A percentile compares a stretch with the other conserved stretches of the same genome.
phyloP scores from a whole-genome alignment of 139 green algal genomes.

The Haematococcus sp. region DNA sequence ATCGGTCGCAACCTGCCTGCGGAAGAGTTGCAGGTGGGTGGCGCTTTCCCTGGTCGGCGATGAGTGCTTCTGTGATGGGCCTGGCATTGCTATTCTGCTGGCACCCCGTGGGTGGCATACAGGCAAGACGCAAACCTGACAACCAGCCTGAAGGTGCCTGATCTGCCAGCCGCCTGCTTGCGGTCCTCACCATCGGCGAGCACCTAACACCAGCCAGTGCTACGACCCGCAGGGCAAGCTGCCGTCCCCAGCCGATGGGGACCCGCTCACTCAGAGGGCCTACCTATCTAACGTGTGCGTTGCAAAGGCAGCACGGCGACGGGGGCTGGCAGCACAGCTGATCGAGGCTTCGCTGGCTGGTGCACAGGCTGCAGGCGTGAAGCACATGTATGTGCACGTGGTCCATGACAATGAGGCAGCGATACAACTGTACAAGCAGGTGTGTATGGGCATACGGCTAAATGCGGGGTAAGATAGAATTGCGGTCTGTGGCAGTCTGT shows the following conservation, averaged over 20 bases:
- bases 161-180: no score
- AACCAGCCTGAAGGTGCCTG: no score
- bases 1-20: slow-evolving; percentile 60
- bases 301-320: slow-evolving; percentile 37
- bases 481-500: no score
- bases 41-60: no score
- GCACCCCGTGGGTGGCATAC: no score
- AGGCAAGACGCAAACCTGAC: no score
- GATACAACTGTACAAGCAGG: slow-evolving; percentile 47
- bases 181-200: no score
- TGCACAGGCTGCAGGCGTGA: slow-evolving; percentile 22
- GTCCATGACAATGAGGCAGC: slow-evolving; percentile 59
- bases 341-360: slow-evolving; percentile 18
- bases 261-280: slow-evolving; percentile 24
- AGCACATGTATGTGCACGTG: slow-evolving; percentile 73
- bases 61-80: no score
- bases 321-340: slow-evolving; percentile 40
- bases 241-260: not conserved
- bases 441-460: no score
- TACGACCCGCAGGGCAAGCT: not conserved
- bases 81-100: no score
- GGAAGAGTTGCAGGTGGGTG: slow-evolving; percentile 59
- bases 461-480: no score
- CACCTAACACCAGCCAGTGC: no score
- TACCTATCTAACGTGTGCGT: slow-evolving; percentile 86